Evolutionary conservation across 2,329 filamentous ascomycete genomes (phyloP).

Genomic region (Fusarium subglutinans): DNA sequence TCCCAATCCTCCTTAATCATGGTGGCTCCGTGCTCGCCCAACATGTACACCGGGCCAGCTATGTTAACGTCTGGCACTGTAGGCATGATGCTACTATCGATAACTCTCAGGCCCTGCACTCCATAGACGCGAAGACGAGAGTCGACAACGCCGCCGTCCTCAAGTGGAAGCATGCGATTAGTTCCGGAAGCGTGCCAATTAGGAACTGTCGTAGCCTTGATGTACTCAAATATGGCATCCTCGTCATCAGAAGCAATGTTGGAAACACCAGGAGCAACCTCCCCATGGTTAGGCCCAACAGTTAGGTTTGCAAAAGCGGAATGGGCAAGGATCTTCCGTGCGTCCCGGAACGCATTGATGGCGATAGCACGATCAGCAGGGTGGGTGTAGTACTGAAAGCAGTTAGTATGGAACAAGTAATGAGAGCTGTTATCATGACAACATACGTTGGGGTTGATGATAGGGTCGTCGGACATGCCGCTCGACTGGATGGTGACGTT

Average conservation of each 20-base stretch:
- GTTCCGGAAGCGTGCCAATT: slow-evolving; percentile 19
- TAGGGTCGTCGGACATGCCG: not conserved
- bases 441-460: slow-evolving; percentile 20
- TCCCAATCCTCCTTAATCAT: slow-evolving; percentile 9
- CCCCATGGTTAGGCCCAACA: not conserved
- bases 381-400: not conserved
- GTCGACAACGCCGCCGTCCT: slow-evolving; percentile 35
- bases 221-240: slow-evolving; percentile 8
- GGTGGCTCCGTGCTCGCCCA: slow-evolving; percentile 60
- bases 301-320: not conserved
- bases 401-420: not conserved
- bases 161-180: slow-evolving; percentile 8
- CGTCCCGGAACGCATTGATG: slow-evolving; percentile 1
- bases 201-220: not conserved
- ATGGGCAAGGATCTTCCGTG: slow-evolving; percentile 11
- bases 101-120: slow-evolving; percentile 18
- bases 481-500: slow-evolving; percentile 4
- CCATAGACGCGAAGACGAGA: slow-evolving; percentile 24
- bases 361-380: slow-evolving; percentile 3
- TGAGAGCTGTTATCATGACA: accelerated
- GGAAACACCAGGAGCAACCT: not conserved
- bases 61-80: slow-evolving; percentile 66
- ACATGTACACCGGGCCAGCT: slow-evolving; percentile 69
- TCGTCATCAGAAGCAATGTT: not conserved
- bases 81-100: slow-evolving; percentile 52